Evolutionary conservation across 345 rosid genomes (phyloP).

Genomic region (Luvunga scandens): DNA sequence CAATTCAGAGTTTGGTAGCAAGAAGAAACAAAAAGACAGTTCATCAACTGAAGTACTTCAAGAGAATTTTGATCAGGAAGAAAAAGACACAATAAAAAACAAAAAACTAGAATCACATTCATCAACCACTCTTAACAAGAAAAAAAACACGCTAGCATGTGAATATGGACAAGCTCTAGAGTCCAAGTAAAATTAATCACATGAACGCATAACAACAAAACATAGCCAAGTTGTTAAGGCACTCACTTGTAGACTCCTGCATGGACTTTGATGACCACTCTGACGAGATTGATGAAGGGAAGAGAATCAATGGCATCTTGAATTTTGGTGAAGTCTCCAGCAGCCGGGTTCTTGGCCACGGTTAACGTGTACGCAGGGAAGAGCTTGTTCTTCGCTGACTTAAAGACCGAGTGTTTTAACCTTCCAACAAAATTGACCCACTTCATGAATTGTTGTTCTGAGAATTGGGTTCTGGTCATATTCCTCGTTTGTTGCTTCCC

Average conservation of each 20-base stretch:
- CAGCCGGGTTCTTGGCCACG: constrained; percentile 56
- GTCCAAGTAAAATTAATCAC: neutral
- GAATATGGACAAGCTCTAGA: constrained; percentile 25
- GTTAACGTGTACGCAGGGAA: constrained; percentile 68
- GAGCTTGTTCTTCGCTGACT: constrained; percentile 78
- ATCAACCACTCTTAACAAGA: neutral
- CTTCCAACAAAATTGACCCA: constrained; percentile 91
- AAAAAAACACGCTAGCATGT: neutral
- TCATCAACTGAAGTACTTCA: neutral
- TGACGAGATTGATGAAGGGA: constrained; percentile 72
- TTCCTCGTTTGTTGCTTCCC: constrained; percentile 36
- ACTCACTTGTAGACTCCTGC: constrained; percentile 95
- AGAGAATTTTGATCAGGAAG: neutral
- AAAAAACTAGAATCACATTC: constrained; percentile 17
- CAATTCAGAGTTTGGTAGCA: neutral
- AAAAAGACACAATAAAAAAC: constrained; percentile 17
- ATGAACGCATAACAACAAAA: neutral
- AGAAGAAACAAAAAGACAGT: neutral
- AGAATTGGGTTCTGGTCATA: constrained; percentile 48
- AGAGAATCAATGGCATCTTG: constrained; percentile 95
- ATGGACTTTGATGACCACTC: constrained; percentile 91
- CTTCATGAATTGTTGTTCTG: constrained; percentile 84
- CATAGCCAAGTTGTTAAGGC: neutral
- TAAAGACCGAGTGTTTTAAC: constrained; percentile 74
- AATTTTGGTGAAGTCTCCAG: constrained; percentile 80